Evolutionary conservation across 257 asterid genomes (phyloP), one percentile per base, ranked within the genome.

Genomic region (Galeopsis tetrahit): DNA sequence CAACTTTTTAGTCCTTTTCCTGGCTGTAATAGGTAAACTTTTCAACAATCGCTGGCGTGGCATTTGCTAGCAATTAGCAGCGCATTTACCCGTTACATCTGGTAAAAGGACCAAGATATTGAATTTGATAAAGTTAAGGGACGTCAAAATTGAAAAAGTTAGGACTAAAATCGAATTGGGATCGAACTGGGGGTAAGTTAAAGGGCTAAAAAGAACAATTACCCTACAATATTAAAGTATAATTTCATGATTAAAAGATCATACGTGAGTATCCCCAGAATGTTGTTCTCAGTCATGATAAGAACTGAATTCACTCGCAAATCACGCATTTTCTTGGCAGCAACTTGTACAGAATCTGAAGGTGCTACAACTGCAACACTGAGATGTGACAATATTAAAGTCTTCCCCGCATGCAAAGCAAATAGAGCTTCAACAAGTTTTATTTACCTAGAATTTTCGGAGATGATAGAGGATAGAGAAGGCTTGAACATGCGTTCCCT

Each of bases 401-500:
- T 66, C 33, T 76, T 77, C 76, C 75, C 40, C 70, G 48, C 71
- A 57, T 34, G 61, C 49, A 39, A 76, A 48, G 57, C 74, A 68
- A 33, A 67, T 28, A 72, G 59, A 42, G 34, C 7, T 28, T 49
- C 68, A 63, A 78, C 56, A 68, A 33, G 55, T 77, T 28, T 14
- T 21, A 43, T 49, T 39, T 83, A 93, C 98, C 88, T 89, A 51
- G 92, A 72, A 83, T 40, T 82, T 46, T 91, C 98, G 13, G 97
- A 77, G 66, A 93, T 79, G 79, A 93, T 75, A 40, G 91, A 78
- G 71, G 97, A 93, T 66, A 93, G 85, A 56, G 97, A 84, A 40
- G 98, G 98, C 87, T 93, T 91, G 89, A 91, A 89, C 90, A 91
- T 90, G 55, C 90, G 94, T 72, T 93, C 98, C 85, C 96, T 88